phyloP scores from a whole-genome alignment of 176 grass and related monocot genomes.

The Rhynchospora pubera region DNA sequence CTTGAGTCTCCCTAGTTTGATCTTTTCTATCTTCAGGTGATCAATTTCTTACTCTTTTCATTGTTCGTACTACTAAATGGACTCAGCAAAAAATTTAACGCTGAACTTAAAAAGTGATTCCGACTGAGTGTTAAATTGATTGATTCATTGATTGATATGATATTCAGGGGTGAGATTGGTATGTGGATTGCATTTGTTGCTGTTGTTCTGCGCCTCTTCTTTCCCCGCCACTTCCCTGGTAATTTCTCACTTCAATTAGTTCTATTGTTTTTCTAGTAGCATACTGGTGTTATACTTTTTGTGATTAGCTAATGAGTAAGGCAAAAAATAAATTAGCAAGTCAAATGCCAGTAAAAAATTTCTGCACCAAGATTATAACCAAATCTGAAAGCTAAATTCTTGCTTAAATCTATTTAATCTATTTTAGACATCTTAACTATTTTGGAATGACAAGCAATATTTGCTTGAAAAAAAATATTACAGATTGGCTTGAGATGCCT shows the following conservation, averaged over 20 bases:
- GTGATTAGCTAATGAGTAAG: background rate
- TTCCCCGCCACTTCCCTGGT: constrained; percentile 73
- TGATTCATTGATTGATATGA: background rate
- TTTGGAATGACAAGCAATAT: background rate
- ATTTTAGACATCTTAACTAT: background rate
- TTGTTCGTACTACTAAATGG: background rate
- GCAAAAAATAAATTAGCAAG: background rate
- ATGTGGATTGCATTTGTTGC: constrained; percentile 65
- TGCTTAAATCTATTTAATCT: background rate
- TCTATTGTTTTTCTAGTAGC: too few relatives aligned
- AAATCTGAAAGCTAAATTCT: background rate
- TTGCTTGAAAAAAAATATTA: background rate
- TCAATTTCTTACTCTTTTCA: background rate
- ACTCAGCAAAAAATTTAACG: background rate
- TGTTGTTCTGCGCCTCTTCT: constrained; percentile 72
- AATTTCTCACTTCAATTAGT: background rate
- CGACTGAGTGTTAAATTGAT: background rate
- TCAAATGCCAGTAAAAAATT: background rate
- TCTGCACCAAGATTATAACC: background rate
- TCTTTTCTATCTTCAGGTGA: constrained; percentile 59
- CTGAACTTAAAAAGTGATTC: background rate
- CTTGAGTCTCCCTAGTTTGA: constrained; percentile 53
- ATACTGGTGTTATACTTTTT: too few relatives aligned
- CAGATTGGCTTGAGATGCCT: constrained; percentile 78
- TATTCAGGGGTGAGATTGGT: constrained; percentile 72